Percentiles rank a stretch among this genome's conserved stretches.
phyloP scores from a whole-genome alignment of 305 asterid species.

The Ruellia speciosa region DNA sequence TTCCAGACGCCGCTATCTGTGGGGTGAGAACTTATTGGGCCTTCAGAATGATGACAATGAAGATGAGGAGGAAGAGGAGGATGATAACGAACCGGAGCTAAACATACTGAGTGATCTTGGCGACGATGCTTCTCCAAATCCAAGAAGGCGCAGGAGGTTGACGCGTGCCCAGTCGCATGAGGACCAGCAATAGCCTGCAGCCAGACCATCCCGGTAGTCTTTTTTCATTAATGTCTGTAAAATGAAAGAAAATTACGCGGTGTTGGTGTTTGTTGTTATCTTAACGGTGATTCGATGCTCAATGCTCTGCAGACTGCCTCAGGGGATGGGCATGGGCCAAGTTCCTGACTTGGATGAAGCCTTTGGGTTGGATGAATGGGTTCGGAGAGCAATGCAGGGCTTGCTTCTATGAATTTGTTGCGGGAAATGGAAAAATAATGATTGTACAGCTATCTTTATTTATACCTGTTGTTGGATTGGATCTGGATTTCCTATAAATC shows the following conservation, averaged over 20 bases:
- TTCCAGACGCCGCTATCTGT: slow-evolving; percentile 62
- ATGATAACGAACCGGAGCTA: slow-evolving; percentile 29
- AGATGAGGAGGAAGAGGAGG: slow-evolving; percentile 28
- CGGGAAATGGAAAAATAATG: not conserved
- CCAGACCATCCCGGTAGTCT: not conserved
- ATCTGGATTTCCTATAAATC: not conserved
- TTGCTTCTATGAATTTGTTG: not conserved
- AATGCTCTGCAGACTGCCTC: no score
- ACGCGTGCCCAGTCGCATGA: slow-evolving; percentile 45
- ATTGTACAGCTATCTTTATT: not conserved
- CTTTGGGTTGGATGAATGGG: not conserved
- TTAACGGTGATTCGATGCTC: no score
- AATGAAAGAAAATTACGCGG: not conserved
- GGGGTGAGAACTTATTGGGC: slow-evolving; percentile 81
- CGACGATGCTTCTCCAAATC: slow-evolving; percentile 34
- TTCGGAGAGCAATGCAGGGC: not conserved
- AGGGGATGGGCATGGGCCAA: no score
- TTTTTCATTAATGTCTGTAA: not conserved
- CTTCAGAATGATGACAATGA: slow-evolving; percentile 33
- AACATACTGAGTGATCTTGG: slow-evolving; percentile 38
- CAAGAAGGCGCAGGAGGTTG: slow-evolving; percentile 62
- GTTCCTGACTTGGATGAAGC: not conserved
- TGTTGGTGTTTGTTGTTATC: no score
- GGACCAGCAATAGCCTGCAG: slow-evolving; percentile 32
- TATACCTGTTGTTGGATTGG: not conserved